Percentiles rank a stretch among this genome's conserved stretches.
Evolutionary conservation across 768 basidiomycete genomes (phyloP).

Genomic region (Scleroderma citrinum): DNA sequence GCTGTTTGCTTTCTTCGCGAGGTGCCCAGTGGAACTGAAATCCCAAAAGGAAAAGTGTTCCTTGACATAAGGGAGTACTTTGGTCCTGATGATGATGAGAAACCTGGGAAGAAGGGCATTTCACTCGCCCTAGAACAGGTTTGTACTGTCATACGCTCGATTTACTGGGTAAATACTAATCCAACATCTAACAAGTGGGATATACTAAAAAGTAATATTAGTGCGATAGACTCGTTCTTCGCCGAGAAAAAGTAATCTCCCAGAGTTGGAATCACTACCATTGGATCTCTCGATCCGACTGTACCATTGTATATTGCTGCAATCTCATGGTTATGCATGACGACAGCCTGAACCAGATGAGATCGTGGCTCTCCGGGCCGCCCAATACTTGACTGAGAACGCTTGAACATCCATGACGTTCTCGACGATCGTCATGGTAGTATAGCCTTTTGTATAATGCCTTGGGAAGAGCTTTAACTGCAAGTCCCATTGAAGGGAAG

Average conservation of each 20-base stretch:
- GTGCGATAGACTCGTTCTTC: slow-evolving; percentile 50
- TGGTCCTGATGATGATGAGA: slow-evolving; percentile 49
- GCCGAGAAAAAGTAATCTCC: slow-evolving; percentile 18
- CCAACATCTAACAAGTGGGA: slow-evolving; percentile 43
- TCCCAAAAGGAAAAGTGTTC: slow-evolving; percentile 39
- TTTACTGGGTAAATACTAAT: neutral
- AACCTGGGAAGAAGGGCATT: slow-evolving; percentile 81
- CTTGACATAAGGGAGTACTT: slow-evolving; percentile 79
- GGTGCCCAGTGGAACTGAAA: slow-evolving; percentile 8
- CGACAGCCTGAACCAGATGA: neutral
- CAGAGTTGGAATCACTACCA: neutral
- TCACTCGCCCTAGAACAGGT: slow-evolving; percentile 63
- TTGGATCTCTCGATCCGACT: neutral
- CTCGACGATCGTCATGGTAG: slow-evolving; percentile 49
- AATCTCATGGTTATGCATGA: neutral
- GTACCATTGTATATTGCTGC: neutral
- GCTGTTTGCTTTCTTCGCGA: neutral
- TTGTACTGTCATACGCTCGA: slow-evolving; percentile 7
- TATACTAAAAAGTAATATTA: slow-evolving; percentile 37
- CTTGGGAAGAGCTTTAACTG: slow-evolving; percentile 28
- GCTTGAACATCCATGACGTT: slow-evolving; percentile 59
- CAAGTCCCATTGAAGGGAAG: neutral
- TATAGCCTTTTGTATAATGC: slow-evolving; percentile 52
- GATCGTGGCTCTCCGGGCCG: slow-evolving; percentile 12
- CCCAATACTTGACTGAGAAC: slow-evolving; percentile 43